Conservation (phyloP, 257 asterid species). For the Misopates orontium region DNA sequence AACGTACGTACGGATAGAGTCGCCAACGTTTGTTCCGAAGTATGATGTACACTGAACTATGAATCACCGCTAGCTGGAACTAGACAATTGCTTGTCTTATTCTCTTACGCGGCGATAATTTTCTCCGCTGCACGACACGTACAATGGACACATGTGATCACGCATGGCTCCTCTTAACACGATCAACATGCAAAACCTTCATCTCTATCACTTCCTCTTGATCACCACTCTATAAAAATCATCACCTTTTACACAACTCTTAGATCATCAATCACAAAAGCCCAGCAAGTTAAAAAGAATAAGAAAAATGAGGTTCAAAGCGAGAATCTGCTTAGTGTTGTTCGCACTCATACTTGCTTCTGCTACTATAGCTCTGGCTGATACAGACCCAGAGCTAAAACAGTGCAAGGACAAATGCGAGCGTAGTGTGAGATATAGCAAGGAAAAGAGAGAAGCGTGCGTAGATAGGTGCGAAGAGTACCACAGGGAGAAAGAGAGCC, state of each 20-base stretch:
- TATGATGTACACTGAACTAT: too few relatives aligned
- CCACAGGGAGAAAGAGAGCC: slow-evolving; percentile 11
- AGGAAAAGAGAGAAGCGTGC: slow-evolving; percentile 20
- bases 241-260: not conserved
- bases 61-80: too few relatives aligned
- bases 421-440: not conserved
- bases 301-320: not conserved
- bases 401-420: slow-evolving; percentile 36
- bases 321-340: not conserved
- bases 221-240: not conserved
- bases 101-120: slow-evolving; percentile 16
- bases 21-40: too few relatives aligned
- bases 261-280: not conserved
- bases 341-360: slow-evolving; percentile 19
- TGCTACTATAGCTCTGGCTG: slow-evolving; percentile 1
- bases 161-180: slow-evolving; percentile 23
- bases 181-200: not conserved
- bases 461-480: slow-evolving; percentile 16
- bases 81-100: too few relatives aligned
- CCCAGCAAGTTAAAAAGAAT: not conserved
- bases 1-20: too few relatives aligned
- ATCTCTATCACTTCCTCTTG: slow-evolving; percentile 12
- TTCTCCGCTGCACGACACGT: slow-evolving; percentile 1
- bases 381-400: slow-evolving; percentile 28
- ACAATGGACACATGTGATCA: slow-evolving; percentile 32